phyloP scores from a whole-genome alignment of 1,139 yeast genomes.

The Arxiozyma slooffiae region DNA sequence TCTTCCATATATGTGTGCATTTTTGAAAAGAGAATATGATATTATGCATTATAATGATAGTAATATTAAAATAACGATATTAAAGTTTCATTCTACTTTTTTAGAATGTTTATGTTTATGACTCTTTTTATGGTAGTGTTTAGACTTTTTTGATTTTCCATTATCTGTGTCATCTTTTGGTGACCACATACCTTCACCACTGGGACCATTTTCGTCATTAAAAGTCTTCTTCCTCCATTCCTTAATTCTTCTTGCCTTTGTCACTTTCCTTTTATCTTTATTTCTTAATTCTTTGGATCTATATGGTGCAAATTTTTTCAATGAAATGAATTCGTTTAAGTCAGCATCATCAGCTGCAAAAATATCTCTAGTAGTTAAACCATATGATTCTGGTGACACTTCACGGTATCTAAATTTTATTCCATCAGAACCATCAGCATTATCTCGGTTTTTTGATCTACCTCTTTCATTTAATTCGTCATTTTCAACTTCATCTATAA shows the following conservation, averaged over 20 bases:
- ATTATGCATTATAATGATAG: no score
- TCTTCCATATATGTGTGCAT: neutral
- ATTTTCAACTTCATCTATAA: conserved; percentile 53
- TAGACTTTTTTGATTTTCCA: conserved; percentile 3
- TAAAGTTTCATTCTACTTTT: conserved; percentile 1
- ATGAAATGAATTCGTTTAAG: conserved; percentile 71
- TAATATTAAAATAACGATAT: no score
- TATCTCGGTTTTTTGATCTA: conserved; percentile 33
- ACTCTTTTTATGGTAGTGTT: conserved; percentile 1
- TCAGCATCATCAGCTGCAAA: conserved; percentile 81
- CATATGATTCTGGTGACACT: conserved; percentile 90
- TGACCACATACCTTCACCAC: conserved; percentile 3
- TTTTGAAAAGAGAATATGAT: no score
- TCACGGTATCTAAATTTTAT: conserved; percentile 72
- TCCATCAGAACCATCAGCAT: conserved; percentile 19
- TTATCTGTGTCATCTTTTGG: conserved; percentile 6
- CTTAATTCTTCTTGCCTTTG: conserved; percentile 70
- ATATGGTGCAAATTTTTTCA: conserved; percentile 90
- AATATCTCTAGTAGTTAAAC: conserved; percentile 78
- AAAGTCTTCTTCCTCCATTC: conserved; percentile 89
- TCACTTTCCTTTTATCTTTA: conserved; percentile 75
- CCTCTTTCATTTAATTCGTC: conserved; percentile 47
- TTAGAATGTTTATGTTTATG: conserved; percentile 1
- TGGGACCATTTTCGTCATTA: conserved; percentile 52
- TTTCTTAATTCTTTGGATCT: conserved; percentile 62